Percentiles rank a stretch among this genome's conserved stretches.
phyloP scores from a whole-genome alignment of 148 eudicot species.

The Chenopodium suecicum region DNA sequence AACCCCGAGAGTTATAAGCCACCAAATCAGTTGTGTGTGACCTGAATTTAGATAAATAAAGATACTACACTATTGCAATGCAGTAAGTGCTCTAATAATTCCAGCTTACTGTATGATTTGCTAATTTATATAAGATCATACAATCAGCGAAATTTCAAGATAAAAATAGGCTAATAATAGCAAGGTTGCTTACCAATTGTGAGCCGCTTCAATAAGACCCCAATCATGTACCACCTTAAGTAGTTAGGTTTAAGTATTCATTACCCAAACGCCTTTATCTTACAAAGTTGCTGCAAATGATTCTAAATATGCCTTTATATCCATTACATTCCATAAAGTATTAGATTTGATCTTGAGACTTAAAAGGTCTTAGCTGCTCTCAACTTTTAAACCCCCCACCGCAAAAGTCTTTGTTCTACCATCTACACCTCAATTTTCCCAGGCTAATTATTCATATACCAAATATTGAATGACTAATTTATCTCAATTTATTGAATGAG shows the following conservation, averaged over 20 bases:
- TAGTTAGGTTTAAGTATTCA: conserved; percentile 59
- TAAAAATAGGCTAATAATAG: not conserved
- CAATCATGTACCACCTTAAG: conserved; percentile 85
- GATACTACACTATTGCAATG: not conserved
- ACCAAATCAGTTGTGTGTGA: not conserved
- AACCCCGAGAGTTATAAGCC: not conserved
- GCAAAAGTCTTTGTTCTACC: too few relatives aligned
- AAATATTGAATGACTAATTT: not conserved
- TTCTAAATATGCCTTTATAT: conserved; percentile 92
- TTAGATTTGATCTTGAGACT: conserved; percentile 66
- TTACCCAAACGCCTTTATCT: conserved; percentile 91
- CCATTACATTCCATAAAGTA: conserved; percentile 87
- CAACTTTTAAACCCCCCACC: conserved; percentile 68
- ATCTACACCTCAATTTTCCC: too few relatives aligned
- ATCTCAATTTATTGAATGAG: not conserved
- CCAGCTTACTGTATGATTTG: not conserved
- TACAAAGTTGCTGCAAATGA: conserved; percentile 94
- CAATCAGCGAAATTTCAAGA: not conserved
- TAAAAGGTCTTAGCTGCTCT: conserved; percentile 72
- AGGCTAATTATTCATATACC: too few relatives aligned
- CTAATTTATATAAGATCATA: not conserved
- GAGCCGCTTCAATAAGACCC: conserved; percentile 83
- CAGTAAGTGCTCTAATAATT: not conserved
- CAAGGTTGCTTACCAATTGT: conserved; percentile 65
- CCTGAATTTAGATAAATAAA: not conserved